Conservation (phyloP, 1,139 yeast species). For the Geotrichum histeridarum region DNA sequence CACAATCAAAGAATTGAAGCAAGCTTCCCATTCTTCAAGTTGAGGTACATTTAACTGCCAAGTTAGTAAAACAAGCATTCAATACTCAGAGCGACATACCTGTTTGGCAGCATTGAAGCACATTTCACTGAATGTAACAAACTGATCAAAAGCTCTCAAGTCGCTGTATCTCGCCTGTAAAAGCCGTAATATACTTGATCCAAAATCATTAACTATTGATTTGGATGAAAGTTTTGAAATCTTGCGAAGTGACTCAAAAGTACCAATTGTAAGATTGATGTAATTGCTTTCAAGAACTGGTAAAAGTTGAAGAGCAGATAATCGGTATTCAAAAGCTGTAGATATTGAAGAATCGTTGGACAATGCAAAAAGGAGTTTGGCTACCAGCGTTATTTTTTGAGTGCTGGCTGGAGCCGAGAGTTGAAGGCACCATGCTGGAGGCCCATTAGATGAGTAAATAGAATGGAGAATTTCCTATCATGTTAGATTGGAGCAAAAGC, state of each 20-base stretch:
- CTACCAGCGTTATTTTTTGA: conserved; percentile 19
- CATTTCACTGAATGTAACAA: conserved; percentile 16
- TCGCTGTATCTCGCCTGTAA: conserved; percentile 10
- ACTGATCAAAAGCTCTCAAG: conserved; percentile 11
- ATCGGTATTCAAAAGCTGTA: conserved; percentile 21
- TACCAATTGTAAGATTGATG: conserved; percentile 19
- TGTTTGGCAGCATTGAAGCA: conserved; percentile 13
- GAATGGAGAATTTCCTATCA: conserved; percentile 12
- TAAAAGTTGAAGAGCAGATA: conserved; percentile 19
- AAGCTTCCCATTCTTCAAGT: conserved; percentile 9
- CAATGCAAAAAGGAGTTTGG: conserved; percentile 22
- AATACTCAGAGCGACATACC: background rate
- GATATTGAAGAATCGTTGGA: conserved; percentile 22
- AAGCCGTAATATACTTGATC: conserved; percentile 17
- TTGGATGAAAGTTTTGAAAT: conserved; percentile 12
- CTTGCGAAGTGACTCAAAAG: conserved; percentile 21
- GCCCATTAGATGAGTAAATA: conserved; percentile 13
- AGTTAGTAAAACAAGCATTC: background rate
- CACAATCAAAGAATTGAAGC: conserved; percentile 8
- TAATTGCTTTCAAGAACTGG: conserved; percentile 19
- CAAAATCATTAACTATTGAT: conserved; percentile 17
- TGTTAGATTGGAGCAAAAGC: background rate
- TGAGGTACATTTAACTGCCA: background rate
- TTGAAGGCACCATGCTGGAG: conserved; percentile 20
- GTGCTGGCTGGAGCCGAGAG: conserved; percentile 12